A percentile compares a stretch with the other conserved stretches of the same genome.
Conservation (phyloP, 257 asterid genomes). For the Nicotiana knightiana region DNA sequence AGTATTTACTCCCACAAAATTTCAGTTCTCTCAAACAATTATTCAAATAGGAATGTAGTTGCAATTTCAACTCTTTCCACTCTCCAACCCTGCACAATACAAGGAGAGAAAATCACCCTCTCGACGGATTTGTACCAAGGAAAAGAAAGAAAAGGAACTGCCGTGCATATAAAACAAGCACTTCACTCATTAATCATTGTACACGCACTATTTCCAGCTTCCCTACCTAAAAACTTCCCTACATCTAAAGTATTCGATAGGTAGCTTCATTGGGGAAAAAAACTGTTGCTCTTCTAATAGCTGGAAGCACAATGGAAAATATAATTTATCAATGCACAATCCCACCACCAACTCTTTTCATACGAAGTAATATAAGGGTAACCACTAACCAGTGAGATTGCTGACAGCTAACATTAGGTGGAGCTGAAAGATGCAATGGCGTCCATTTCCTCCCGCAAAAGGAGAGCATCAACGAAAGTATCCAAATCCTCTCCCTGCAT, state of each 20-base stretch:
- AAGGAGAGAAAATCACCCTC: not conserved
- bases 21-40: too few species aligned
- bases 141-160: not conserved
- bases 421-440: slow-evolving; percentile 75
- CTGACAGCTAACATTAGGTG: not conserved
- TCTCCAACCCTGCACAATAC: not conserved
- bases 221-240: not conserved
- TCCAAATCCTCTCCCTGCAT: slow-evolving; percentile 84
- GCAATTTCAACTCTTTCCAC: not conserved
- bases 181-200: not conserved
- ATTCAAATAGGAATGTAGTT: not conserved
- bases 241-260: not conserved
- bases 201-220: not conserved
- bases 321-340: not conserved
- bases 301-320: not conserved
- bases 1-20: too few species aligned
- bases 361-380: not conserved
- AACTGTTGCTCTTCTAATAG: not conserved
- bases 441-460: slow-evolving; percentile 85
- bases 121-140: not conserved
- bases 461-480: slow-evolving; percentile 70
- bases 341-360: not conserved
- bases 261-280: not conserved
- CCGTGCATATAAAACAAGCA: not conserved
- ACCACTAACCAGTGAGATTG: not conserved